Base-by-base conservation (phyloP, 495 filamentous ascomycete genomes). In the Pseudoneurospora amorphoporcata region DNA sequence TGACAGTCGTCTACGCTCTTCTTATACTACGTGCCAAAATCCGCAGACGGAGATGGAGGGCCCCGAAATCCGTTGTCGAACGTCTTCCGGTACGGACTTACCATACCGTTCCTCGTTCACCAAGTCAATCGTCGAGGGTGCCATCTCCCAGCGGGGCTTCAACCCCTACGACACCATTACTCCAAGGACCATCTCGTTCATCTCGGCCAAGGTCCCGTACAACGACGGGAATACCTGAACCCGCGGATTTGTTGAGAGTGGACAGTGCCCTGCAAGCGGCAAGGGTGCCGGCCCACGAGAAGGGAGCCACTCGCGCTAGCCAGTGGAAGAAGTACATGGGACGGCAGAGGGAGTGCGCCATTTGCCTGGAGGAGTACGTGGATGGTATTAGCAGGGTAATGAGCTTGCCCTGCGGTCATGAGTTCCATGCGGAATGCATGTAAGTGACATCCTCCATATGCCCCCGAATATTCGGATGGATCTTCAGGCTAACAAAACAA, bases 361-460 rank as follows among this genome's bases (percentile, higher is more conserved):
- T 99, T 35, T 99, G 95, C 75, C 84, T 98, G 69, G 95, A 99
- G 81, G 96, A 99, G 77, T 99, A 98, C 80, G 85, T 97, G 19
- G 96, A 98, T 80, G 95, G 95, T 39, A 89, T 98, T 76, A 97
- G 94, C 79, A 85, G 88, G 72, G 96, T 99, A 19, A 99, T 99
- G 95, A 97, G 92, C 75, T 83, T 99, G 69, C 95, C 95, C n/a
- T 99, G 95, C 82, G 95, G 95, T 32, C 95, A 99, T 79, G 95
- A 99, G 77, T 99, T 99, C 81, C 95, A 99, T 80, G 95, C 85
- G 42, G 94, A 95, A 76, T 99, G 95, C 94, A 98, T 99, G 94
- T 98, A 86, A 91, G 95, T 91, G 41, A 68, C 71, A 43, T 23
- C 40, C 14, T 8, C 35, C 14, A 65, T 32, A 65, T 32, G 29